Evolutionary conservation across 768 basidiomycete genomes (phyloP).

Genomic region (Suillus subaureus): DNA sequence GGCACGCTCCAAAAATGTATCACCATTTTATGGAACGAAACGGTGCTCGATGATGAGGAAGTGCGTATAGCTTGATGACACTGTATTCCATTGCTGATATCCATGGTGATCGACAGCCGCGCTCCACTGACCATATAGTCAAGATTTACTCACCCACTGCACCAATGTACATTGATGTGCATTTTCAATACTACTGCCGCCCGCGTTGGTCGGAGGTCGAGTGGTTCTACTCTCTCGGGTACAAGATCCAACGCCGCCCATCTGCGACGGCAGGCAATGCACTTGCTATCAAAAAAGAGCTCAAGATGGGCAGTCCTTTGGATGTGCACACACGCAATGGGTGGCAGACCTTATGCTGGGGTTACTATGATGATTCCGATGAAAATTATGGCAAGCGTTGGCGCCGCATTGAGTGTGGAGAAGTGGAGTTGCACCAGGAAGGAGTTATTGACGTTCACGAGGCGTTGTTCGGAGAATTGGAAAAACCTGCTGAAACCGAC

Average conservation of each 20-base stretch:
- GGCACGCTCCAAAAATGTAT: conserved; percentile 15
- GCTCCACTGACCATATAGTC: conserved; percentile 3
- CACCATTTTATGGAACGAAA: background rate
- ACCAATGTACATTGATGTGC: conserved; percentile 20
- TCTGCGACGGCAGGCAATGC: too few relatives aligned
- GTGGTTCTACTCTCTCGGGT: conserved; percentile 16
- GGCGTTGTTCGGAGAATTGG: background rate
- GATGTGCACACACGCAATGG: too few relatives aligned
- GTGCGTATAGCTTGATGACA: background rate
- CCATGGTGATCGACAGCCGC: conserved; percentile 2
- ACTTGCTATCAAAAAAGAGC: too few relatives aligned
- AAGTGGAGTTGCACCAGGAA: background rate
- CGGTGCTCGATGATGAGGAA: conserved; percentile 1
- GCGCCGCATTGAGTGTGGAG: background rate
- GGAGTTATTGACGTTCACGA: background rate
- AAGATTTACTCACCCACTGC: conserved; percentile 14
- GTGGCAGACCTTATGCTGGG: too few relatives aligned
- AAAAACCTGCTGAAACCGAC: background rate
- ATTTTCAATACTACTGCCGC: conserved; percentile 17
- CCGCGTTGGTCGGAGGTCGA: conserved; percentile 1
- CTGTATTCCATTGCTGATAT: background rate
- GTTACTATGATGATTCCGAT: background rate
- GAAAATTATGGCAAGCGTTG: background rate
- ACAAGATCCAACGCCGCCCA: too few relatives aligned
- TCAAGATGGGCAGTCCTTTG: too few relatives aligned